Evolutionary conservation across 192 early-diverging fungal species (phyloP).

Genomic region (Mortierella claussenii): DNA sequence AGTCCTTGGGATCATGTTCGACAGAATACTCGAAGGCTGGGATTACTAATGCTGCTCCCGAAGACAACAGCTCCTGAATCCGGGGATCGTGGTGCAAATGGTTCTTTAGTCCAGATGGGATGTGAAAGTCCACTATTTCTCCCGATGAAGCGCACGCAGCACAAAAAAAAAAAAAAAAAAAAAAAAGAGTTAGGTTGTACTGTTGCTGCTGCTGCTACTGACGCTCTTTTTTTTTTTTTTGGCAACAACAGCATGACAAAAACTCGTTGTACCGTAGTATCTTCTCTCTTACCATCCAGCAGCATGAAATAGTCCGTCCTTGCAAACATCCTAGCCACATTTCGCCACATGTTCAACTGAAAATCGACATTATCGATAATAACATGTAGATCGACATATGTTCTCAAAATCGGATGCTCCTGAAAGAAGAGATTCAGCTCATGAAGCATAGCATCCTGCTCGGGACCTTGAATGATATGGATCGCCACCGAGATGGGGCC

Average conservation of each 20-base stretch:
- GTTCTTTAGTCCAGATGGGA: constrained; percentile 62
- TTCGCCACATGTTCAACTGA: constrained; percentile 75
- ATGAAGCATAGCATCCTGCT: constrained; percentile 55
- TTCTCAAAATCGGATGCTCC: constrained; percentile 56
- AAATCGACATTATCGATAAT: constrained; percentile 68
- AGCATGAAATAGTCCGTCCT: constrained; percentile 69
- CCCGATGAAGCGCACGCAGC: neutral
- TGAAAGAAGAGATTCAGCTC: constrained; percentile 60
- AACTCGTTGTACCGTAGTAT: too few species aligned
- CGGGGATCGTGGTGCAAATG: constrained; percentile 49
- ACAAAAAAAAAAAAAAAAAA: neutral
- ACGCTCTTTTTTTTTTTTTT: too few species aligned
- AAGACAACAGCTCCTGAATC: constrained; percentile 57
- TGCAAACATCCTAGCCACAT: constrained; percentile 72
- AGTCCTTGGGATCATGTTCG: constrained; percentile 63
- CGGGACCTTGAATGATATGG: constrained; percentile 60
- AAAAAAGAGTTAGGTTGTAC: neutral
- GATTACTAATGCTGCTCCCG: constrained; percentile 63
- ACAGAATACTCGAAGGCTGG: constrained; percentile 68
- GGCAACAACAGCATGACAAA: too few species aligned
- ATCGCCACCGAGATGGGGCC: constrained; percentile 68
- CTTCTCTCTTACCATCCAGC: constrained; percentile 68
- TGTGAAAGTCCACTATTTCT: constrained; percentile 61
- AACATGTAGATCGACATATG: constrained; percentile 67
- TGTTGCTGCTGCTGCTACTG: too few species aligned